These are phyloP conservation scores for Trametes meyenii DNA, from an alignment of 768 basidiomycete species.

Conservation along the genomic window DNA sequence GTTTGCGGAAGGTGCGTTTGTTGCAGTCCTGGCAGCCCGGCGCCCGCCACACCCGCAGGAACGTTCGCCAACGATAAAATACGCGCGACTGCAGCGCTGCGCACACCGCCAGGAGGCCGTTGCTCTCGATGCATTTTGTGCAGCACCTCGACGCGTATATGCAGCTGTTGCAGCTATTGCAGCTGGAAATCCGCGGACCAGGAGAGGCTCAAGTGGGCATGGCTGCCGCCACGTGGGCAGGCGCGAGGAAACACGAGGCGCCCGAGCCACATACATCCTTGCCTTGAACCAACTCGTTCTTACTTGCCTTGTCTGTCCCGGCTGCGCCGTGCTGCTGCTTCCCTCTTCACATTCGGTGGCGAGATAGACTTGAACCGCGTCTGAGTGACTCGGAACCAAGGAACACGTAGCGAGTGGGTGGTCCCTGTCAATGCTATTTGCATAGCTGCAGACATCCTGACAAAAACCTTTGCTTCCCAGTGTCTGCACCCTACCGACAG, in stretches of 20 bases:
- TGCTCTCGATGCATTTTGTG: slow-evolving; percentile 6
- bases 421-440: slow-evolving; percentile 5
- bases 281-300: slow-evolving; percentile 17
- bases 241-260: slow-evolving; percentile 12
- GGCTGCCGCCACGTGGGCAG: slow-evolving; percentile 22
- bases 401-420: slow-evolving; percentile 15
- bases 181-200: neutral
- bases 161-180: neutral
- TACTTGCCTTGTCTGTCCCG: slow-evolving; percentile 13
- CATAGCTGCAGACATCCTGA: slow-evolving; percentile 11
- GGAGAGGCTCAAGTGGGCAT: neutral
- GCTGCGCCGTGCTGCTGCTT: slow-evolving; percentile 5
- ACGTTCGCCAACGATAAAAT: neutral
- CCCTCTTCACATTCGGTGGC: slow-evolving; percentile 5
- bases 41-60: neutral
- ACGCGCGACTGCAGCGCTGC: neutral
- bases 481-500: slow-evolving; percentile 68
- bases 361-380: neutral
- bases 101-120: neutral
- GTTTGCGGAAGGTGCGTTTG: slow-evolving; percentile 25
- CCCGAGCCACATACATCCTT: slow-evolving; percentile 14
- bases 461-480: slow-evolving; percentile 36
- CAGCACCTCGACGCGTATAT: neutral
- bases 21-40: neutral
- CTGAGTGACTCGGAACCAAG: slow-evolving; percentile 14